These are phyloP conservation scores for Monascus purpureus DNA, from an alignment of 495 filamentous ascomycete species.

Conservation along the genomic window DNA sequence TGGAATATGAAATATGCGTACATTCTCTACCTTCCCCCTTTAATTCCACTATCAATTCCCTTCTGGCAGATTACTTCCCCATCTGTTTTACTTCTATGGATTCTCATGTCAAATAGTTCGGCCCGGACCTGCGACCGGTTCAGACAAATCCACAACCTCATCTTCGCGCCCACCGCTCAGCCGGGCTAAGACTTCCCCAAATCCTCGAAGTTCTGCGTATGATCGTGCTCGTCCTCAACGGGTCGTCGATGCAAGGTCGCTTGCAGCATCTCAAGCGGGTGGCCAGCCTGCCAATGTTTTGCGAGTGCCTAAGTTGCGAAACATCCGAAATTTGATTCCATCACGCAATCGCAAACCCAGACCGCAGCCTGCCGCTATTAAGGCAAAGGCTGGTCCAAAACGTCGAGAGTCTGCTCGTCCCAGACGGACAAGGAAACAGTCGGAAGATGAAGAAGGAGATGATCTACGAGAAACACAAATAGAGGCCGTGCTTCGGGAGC, in stretches of 20 bases:
- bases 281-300: conserved; percentile 21
- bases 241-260: conserved; percentile 27
- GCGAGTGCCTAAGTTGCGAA: conserved; percentile 16
- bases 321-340: conserved; percentile 7
- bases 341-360: conserved; percentile 10
- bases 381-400: conserved; percentile 4
- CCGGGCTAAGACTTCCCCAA: too few species aligned
- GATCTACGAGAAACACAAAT: conserved; percentile 11
- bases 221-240: conserved; percentile 12
- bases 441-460: conserved; percentile 14
- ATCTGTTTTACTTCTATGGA: too few species aligned
- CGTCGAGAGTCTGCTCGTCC: conserved; percentile 2
- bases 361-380: conserved; percentile 1
- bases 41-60: too few species aligned
- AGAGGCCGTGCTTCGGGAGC: conserved; percentile 18
- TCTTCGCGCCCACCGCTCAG: too few species aligned
- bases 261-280: conserved; percentile 18
- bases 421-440: conserved; percentile 3
- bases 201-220: too few species aligned
- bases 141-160: too few species aligned
- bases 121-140: too few species aligned
- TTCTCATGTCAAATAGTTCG: too few species aligned
- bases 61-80: too few species aligned
- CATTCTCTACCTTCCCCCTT: too few species aligned
- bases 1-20: neutral